phyloP scores from a whole-genome alignment of 2,329 filamentous ascomycete genomes.

The Colletotrichum karsti region DNA sequence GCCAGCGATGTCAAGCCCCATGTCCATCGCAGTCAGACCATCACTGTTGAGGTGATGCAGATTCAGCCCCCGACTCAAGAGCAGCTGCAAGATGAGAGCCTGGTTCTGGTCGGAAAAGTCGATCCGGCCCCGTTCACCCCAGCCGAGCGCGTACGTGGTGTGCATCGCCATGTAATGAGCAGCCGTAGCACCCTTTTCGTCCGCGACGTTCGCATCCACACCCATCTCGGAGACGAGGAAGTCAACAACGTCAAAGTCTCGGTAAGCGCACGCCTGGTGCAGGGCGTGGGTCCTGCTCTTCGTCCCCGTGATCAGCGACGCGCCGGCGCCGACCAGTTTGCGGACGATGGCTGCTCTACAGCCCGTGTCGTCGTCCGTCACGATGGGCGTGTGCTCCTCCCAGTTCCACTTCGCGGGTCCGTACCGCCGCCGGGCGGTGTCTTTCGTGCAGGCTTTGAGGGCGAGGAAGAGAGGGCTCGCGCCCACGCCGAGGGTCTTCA shows the following conservation, averaged over 20 bases:
- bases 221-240: not conserved
- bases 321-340: not conserved
- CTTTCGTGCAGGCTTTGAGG: not conserved
- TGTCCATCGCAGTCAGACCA: not conserved
- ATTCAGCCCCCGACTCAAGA: rapidly evolving
- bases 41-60: not conserved
- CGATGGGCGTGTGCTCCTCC: not conserved
- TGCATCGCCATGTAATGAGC: not conserved
- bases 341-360: not conserved
- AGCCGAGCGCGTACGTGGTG: too few species aligned
- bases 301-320: not conserved
- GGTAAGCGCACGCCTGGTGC: not conserved
- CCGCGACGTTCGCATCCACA: rapidly evolving
- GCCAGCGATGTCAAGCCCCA: not conserved
- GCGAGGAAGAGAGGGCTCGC: not conserved
- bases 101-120: not conserved
- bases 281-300: not conserved
- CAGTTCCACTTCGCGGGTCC: rapidly evolving
- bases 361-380: not conserved
- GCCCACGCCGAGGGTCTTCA: not conserved
- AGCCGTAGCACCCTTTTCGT: not conserved
- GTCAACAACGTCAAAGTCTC: rapidly evolving
- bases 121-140: too few species aligned
- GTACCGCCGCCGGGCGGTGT: too few species aligned
- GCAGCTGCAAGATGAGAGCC: rapidly evolving